phyloP scores from a whole-genome alignment of 2,329 filamentous ascomycete species.

The Ascochyta lentis region DNA sequence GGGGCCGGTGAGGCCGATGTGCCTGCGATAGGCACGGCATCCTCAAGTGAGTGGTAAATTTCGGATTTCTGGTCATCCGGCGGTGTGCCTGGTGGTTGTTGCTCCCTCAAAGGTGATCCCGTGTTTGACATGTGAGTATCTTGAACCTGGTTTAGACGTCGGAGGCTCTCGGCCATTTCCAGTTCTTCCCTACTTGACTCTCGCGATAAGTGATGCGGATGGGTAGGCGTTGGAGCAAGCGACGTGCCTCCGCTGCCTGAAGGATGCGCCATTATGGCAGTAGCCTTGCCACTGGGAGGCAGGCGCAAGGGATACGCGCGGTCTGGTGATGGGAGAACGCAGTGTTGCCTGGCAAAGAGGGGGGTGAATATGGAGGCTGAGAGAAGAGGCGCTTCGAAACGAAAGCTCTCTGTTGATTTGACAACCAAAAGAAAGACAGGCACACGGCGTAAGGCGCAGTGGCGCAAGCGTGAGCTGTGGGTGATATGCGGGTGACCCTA shows the following conservation, averaged over 20 bases:
- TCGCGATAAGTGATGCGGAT: constrained; percentile 49
- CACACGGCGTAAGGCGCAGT: constrained; percentile 15
- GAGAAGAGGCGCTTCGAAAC: constrained; percentile 1
- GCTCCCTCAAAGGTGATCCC: constrained; percentile 23
- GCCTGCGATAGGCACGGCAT: constrained; percentile 42
- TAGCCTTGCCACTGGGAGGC: constrained; percentile 17
- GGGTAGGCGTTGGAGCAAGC: constrained; percentile 46
- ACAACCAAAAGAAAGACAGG: constrained; percentile 21
- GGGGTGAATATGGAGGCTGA: not conserved
- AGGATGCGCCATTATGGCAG: constrained; percentile 35
- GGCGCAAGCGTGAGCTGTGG: constrained; percentile 36
- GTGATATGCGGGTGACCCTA: constrained; percentile 29
- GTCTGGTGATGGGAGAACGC: constrained; percentile 19
- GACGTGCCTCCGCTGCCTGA: constrained; percentile 46
- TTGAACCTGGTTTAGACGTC: constrained; percentile 54
- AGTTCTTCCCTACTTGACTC: constrained; percentile 58
- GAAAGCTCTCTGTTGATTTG: constrained; percentile 12
- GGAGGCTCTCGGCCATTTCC: constrained; percentile 57
- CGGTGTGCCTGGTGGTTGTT: constrained; percentile 25
- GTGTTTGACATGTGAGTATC: constrained; percentile 33
- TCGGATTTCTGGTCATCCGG: constrained; percentile 35
- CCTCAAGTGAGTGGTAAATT: constrained; percentile 52
- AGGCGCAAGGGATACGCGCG: constrained; percentile 10
- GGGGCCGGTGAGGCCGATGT: constrained; percentile 31
- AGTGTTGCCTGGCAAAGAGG: constrained; percentile 27